Conservation (phyloP, 352 stramenopile species). For the Pythium plurisporium region DNA sequence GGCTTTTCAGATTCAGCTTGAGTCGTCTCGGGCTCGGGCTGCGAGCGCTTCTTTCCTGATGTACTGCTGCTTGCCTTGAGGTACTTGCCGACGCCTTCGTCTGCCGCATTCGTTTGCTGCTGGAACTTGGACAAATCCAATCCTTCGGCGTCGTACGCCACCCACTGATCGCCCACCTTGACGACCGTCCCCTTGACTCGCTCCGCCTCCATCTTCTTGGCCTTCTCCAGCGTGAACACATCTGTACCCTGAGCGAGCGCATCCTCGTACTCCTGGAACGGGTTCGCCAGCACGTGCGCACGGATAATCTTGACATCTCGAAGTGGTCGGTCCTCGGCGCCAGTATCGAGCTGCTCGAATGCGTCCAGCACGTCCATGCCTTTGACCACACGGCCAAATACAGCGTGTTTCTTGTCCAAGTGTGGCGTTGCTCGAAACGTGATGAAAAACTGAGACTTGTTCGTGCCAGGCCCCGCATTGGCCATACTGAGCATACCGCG, state of each 20-base stretch:
- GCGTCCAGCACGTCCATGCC: conserved; percentile 82
- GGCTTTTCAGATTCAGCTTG: conserved; percentile 8
- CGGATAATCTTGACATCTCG: conserved; percentile 77
- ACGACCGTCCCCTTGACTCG: conserved; percentile 65
- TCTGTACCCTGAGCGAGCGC: conserved; percentile 52
- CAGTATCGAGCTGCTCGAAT: conserved; percentile 75
- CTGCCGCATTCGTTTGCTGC: conserved; percentile 29
- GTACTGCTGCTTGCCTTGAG: conserved; percentile 26
- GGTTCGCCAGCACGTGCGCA: conserved; percentile 84
- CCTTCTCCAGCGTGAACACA: conserved; percentile 49
- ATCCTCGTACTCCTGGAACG: conserved; percentile 84
- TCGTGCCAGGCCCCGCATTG: conserved; percentile 94
- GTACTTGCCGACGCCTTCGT: conserved; percentile 70
- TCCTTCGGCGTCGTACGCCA: conserved; percentile 74
- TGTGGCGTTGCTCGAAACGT: conserved; percentile 95
- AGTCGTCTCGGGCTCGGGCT: conserved; percentile 1
- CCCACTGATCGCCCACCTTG: conserved; percentile 74
- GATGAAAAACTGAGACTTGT: conserved; percentile 99
- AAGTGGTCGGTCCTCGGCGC: conserved; percentile 77
- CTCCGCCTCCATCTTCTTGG: conserved; percentile 42
- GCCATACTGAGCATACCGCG: conserved; percentile 95
- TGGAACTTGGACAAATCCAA: conserved; percentile 46
- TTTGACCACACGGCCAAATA: conserved; percentile 95
- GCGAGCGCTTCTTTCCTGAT: conserved; percentile 18
- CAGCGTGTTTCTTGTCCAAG: conserved; percentile 97